These are phyloP conservation scores for Lipomyces starkeyi DNA, from an alignment of 805 yeast species.

Conservation along the genomic window DNA sequence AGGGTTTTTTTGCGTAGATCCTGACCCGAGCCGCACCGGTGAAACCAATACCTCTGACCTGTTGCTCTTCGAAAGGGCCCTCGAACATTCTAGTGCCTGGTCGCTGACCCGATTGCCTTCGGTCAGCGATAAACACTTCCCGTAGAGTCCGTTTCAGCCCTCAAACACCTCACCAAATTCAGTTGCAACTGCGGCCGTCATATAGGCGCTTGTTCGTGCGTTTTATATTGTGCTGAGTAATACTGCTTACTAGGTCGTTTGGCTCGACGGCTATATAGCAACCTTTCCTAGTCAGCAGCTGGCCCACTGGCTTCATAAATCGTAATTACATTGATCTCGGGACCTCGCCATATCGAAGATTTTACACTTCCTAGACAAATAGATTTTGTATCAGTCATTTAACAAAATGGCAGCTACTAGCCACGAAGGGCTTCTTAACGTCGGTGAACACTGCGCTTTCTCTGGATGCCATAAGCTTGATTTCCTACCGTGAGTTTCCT, in stretches of 20 bases:
- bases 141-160: too few relatives aligned
- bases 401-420: conserved; percentile 27
- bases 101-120: too few relatives aligned
- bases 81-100: too few relatives aligned
- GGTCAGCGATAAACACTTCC: too few relatives aligned
- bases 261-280: background rate
- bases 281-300: background rate
- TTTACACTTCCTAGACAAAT: background rate
- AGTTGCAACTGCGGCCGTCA: background rate
- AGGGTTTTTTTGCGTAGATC: too few relatives aligned
- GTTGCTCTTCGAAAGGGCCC: too few relatives aligned
- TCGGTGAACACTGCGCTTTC: conserved; percentile 61
- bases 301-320: background rate
- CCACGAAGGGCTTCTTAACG: conserved; percentile 52
- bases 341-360: background rate
- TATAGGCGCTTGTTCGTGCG: background rate
- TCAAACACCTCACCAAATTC: background rate
- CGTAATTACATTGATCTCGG: background rate
- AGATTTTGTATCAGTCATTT: background rate
- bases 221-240: too few relatives aligned
- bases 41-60: too few relatives aligned
- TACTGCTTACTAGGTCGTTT: background rate
- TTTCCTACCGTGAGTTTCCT: conserved; percentile 54
- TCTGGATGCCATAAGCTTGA: conserved; percentile 57
- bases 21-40: too few relatives aligned